Evolutionary conservation across 2,329 filamentous ascomycete species (phyloP), one percentile per base, ranked within the genome.

Genomic region (Arthrobotrys entomopaga): DNA sequence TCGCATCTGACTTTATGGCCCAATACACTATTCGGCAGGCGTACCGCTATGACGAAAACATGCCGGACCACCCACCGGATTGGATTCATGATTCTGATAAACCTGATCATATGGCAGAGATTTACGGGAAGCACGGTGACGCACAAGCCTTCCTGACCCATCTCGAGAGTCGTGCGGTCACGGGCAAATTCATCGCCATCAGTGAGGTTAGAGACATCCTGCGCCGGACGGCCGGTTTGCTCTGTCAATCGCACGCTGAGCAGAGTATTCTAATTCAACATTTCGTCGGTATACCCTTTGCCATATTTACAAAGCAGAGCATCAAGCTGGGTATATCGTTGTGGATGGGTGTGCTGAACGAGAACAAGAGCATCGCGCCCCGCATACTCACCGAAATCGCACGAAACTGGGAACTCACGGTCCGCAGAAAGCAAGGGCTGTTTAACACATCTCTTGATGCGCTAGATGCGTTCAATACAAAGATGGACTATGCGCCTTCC

Each of bases 11-110:
- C 80, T 97, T 99, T 79, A 88, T 99, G 80, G 93, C 95, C 1
- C 94, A 99, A 80, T 99, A 99, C 81, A 98, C 94, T 2, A 96
- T 93, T 24, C 90, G 95, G 42, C 96, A 99, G 80, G 93, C 97
- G 80, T 99, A 99, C 81, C 89, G 93, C 66, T 94, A 94, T 79
- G 88, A 92, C 10, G 92, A 97, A 80, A 87, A 88, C 1, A 83
- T 91, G 42, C 88, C 89, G 0, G 89, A 90, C 70, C 87, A 89
- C 74, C 88, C 89, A 71, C 84, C 86, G 71, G 88, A 90, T 79
- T 87, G 90, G 83, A 82, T 90, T 58, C 86, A 85, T 52, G 85
- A 61, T 19, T 61, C 65, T 1, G 71, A 75, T 42, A 46, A 52
- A 11, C 64, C 64, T 19, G 71, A 75, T 13, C 58, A 52, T 34